These are phyloP conservation scores for Coriaria nepalensis DNA, from an alignment of 306 rosid species.

Conservation along the genomic window DNA sequence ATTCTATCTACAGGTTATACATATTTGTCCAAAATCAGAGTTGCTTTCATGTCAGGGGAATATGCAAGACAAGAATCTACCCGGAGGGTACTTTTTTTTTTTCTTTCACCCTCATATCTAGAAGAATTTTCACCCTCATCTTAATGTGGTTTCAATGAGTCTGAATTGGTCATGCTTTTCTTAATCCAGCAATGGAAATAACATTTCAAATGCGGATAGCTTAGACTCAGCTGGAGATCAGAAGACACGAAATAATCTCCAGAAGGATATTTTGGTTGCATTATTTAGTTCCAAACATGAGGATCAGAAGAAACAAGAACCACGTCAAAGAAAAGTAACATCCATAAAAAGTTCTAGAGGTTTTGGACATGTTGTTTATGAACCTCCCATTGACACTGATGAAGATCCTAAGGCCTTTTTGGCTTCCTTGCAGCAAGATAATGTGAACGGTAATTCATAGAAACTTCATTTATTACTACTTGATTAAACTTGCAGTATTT, in stretches of 20 bases:
- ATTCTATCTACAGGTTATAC: conserved; percentile 34
- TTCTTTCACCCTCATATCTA: conserved; percentile 7
- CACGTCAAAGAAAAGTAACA: conserved; percentile 26
- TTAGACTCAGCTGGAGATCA: conserved; percentile 18
- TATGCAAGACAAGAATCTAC: conserved; percentile 19
- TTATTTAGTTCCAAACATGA: conserved; percentile 45
- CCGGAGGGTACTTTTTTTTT: conserved; percentile 32
- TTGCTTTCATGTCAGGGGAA: conserved; percentile 20
- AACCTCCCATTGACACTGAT: conserved; percentile 33
- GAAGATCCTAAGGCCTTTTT: conserved; percentile 22
- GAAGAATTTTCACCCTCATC: not conserved
- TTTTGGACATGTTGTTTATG: conserved; percentile 31
- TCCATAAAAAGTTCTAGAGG: conserved; percentile 18
- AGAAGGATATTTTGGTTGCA: conserved; percentile 45
- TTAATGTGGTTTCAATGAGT: not conserved
- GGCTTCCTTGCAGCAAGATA: no score
- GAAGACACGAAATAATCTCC: conserved; percentile 33
- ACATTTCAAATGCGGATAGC: conserved; percentile 17
- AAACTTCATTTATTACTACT: conserved; percentile 5
- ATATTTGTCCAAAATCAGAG: conserved; percentile 23
- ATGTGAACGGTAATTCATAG: conserved; percentile 32
- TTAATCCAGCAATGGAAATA: conserved; percentile 21
- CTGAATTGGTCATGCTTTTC: conserved; percentile 16
- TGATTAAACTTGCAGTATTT: no score
- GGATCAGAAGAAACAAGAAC: conserved; percentile 22